Percentiles rank a stretch among this genome's conserved stretches.
Conservation (phyloP, 1,284 basidiomycete genomes). For the Leccinum pachyderme region DNA sequence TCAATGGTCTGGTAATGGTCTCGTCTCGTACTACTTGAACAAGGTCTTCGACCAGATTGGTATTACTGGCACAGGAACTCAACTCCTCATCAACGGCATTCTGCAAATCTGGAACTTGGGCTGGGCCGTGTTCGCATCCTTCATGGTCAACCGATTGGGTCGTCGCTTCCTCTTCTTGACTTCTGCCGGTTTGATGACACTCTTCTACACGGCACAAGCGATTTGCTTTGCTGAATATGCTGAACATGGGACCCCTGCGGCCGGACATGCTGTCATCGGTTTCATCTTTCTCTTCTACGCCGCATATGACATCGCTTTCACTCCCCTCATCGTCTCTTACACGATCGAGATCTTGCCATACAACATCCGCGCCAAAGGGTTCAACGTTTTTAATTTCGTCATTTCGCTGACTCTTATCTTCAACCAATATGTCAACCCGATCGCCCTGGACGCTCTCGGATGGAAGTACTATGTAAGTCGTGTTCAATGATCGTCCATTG, state of each 20-base stretch:
- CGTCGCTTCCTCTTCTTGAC: slow-evolving; percentile 65
- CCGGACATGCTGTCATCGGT: slow-evolving; percentile 68
- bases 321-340: slow-evolving; percentile 73
- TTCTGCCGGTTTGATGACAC: slow-evolving; percentile 63
- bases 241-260: slow-evolving; percentile 39
- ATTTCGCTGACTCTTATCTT: slow-evolving; percentile 69
- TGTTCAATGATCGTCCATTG: neutral
- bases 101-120: slow-evolving; percentile 74
- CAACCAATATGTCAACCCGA: slow-evolving; percentile 81
- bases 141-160: slow-evolving; percentile 57
- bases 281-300: slow-evolving; percentile 78
- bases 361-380: slow-evolving; percentile 73
- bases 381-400: slow-evolving; percentile 69
- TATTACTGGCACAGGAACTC: slow-evolving; percentile 58
- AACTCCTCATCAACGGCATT: slow-evolving; percentile 70
- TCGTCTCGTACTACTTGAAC: slow-evolving; percentile 75
- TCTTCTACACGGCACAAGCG: slow-evolving; percentile 72
- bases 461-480: slow-evolving; percentile 65
- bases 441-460: slow-evolving; percentile 54
- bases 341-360: slow-evolving; percentile 75
- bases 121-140: slow-evolving; percentile 59
- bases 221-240: slow-evolving; percentile 65
- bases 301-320: slow-evolving; percentile 69
- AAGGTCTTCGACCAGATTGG: slow-evolving; percentile 71
- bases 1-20: slow-evolving; percentile 74